Conservation (phyloP, 2,329 filamentous ascomycete species). For the Furcasterigmium sp. region DNA sequence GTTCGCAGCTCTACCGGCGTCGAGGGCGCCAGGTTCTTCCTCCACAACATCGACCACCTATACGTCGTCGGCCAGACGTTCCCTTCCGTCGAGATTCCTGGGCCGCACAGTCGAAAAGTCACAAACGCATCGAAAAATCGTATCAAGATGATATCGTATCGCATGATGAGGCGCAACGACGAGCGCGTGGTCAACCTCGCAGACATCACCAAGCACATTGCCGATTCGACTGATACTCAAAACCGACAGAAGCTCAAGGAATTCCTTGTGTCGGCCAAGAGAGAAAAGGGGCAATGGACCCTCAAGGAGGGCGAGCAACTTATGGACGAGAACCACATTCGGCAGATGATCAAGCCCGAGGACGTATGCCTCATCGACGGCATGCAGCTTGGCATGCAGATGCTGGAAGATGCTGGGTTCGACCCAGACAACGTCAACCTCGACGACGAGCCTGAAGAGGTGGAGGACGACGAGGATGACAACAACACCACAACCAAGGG, state of each 20-base stretch:
- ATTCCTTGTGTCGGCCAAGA: conserved; percentile 87
- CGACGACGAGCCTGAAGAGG: conserved; percentile 61
- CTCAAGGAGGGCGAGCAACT: conserved; percentile 67
- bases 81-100: conserved; percentile 86
- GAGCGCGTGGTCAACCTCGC: conserved; percentile 65
- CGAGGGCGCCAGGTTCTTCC: conserved; percentile 72
- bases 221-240: conserved; percentile 89
- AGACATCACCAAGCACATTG: conserved; percentile 89
- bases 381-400: conserved; percentile 92
- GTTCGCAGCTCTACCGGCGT: conserved; percentile 75
- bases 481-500: conserved; percentile 31
- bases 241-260: conserved; percentile 97
- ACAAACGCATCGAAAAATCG: conserved; percentile 96
- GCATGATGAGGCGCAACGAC: conserved; percentile 74
- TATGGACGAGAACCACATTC: conserved; percentile 75
- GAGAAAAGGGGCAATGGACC: conserved; percentile 77
- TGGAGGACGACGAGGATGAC: conserved; percentile 40
- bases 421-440: conserved; percentile 56
- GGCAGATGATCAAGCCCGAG: conserved; percentile 88
- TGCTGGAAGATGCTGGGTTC: conserved; percentile 87
- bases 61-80: conserved; percentile 91
- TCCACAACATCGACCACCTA: conserved; percentile 86
- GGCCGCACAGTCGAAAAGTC: conserved; percentile 88
- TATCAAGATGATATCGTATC: conserved; percentile 92
- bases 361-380: conserved; percentile 92